These are phyloP conservation scores for Leccinum disarticulatum DNA, from an alignment of 768 basidiomycete species.

Conservation along the genomic window DNA sequence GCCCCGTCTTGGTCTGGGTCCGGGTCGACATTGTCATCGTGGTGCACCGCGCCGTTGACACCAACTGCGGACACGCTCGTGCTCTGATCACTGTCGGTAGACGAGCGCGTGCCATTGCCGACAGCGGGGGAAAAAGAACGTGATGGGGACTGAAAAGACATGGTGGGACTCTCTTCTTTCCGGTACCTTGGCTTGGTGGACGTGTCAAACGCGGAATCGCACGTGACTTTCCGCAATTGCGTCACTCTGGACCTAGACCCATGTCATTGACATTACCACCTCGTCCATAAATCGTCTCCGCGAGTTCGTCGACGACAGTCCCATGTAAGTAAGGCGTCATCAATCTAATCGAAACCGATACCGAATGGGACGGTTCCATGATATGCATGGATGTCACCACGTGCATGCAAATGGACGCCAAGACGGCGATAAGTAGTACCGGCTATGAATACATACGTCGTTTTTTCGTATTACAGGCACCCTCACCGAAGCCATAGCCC, in stretches of 20 bases:
- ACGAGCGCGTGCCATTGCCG: slow-evolving; percentile 31
- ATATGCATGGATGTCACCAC: slow-evolving; percentile 5
- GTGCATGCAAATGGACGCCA: slow-evolving; percentile 22
- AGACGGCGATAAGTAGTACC: slow-evolving; percentile 9
- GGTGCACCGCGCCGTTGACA: slow-evolving; percentile 36
- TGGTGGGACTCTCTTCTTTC: slow-evolving; percentile 1
- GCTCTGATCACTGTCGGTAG: slow-evolving; percentile 45
- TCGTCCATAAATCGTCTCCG: too few species aligned
- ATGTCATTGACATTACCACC: too few species aligned
- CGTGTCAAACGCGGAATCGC: slow-evolving; percentile 12
- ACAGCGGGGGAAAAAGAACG: slow-evolving; percentile 33
- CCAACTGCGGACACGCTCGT: slow-evolving; percentile 14
- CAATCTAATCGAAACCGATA: slow-evolving; percentile 23
- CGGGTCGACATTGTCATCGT: slow-evolving; percentile 29
- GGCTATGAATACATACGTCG: slow-evolving; percentile 18
- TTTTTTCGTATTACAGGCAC: slow-evolving; percentile 6
- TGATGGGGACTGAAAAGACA: slow-evolving; percentile 30
- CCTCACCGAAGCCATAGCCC: slow-evolving; percentile 1
- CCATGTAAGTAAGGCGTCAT: slow-evolving; percentile 2
- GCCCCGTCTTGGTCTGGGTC: slow-evolving; percentile 39
- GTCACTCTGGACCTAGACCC: too few species aligned
- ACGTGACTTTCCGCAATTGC: background rate
- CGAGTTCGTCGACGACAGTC: background rate
- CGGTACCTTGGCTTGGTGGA: background rate
- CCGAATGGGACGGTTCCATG: slow-evolving; percentile 11